Evolutionary conservation across 768 basidiomycete genomes (phyloP).

Genomic region (Kwoniella europaea): DNA sequence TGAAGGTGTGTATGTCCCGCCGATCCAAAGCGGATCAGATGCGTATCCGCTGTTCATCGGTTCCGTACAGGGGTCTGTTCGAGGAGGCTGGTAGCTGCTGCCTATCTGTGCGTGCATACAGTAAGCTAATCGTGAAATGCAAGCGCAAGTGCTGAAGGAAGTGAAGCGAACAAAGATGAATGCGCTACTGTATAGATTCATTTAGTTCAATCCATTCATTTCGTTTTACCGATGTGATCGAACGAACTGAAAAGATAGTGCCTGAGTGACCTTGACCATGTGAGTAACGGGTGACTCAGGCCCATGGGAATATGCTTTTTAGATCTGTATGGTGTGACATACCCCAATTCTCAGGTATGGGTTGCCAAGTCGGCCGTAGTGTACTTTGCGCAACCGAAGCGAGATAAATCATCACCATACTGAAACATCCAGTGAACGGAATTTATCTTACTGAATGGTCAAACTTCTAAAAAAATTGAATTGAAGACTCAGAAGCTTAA

Average conservation of each 20-base stretch:
- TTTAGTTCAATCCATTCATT: neutral
- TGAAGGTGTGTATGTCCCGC: too few relatives aligned
- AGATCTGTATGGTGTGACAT: neutral
- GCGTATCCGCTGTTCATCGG: too few relatives aligned
- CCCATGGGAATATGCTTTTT: too few relatives aligned
- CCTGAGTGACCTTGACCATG: neutral
- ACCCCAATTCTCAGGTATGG: neutral
- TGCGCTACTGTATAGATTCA: too few relatives aligned
- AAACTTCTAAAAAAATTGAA: neutral
- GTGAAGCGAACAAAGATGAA: too few relatives aligned
- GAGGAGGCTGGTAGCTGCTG: neutral
- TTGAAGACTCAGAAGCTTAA: slow-evolving; percentile 3
- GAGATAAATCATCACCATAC: neutral
- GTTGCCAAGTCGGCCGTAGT: neutral
- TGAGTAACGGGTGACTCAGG: neutral
- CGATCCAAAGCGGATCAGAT: too few relatives aligned
- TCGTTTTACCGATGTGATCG: neutral
- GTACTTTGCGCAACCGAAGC: neutral
- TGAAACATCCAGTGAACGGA: neutral
- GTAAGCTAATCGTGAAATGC: neutral
- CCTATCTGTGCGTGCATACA: neutral
- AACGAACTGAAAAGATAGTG: neutral
- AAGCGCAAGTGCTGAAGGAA: too few relatives aligned
- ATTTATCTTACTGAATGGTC: neutral
- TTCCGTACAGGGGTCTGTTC: neutral